Evolutionary conservation across 805 yeast genomes (phyloP), one percentile per base, ranked within the genome.

Genomic region (Myxozyma geophila): DNA sequence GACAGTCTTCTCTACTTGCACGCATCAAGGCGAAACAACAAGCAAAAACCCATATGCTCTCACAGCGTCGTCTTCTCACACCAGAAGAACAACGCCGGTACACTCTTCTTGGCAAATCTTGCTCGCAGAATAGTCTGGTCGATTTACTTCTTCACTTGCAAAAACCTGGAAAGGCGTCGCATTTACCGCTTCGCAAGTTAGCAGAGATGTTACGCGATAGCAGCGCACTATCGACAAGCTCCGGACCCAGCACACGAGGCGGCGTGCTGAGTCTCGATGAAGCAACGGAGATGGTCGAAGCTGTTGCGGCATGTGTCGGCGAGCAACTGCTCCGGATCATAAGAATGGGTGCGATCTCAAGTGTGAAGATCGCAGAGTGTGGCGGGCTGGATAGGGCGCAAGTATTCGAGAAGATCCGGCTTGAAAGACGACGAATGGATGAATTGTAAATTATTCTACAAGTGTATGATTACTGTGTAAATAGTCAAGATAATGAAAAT

Each of bases 151-250:
- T 58, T 7, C 61, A 58, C 33, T 8, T 48, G 36, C 61, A 40
- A 19, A 28, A 37, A 6, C 12, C 37, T 9, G 51, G 23, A 2
- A 44, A 49, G 12, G 35, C 56, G 15, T 35, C 47, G 6, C 39
- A 39, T 33, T 19, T 58, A 12, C 56, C 61, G 10, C 17, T 58
- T 19, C 47, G 50, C 9, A 58, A 58, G 21, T 21, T 50, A 21
- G 56, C 41, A 12, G 53, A 58, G 23, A 58, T 43, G 47, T 12
- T 58, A 4, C 49, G 54, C 28, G 61, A 58, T 23, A 58, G 56
- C 33, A 48, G 28, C 5, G 5, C 28, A 3, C 28, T 28, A 3
- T 28, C 28, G 36, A 6, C 48, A 51, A 9, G 40, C 33, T 17
- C 23, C 51, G 23, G 49, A 43, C 2, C 4, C 40, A 9, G 6